Conservation (phyloP, 192 early-diverging fungal species). For the Dissophora globulifera region DNA sequence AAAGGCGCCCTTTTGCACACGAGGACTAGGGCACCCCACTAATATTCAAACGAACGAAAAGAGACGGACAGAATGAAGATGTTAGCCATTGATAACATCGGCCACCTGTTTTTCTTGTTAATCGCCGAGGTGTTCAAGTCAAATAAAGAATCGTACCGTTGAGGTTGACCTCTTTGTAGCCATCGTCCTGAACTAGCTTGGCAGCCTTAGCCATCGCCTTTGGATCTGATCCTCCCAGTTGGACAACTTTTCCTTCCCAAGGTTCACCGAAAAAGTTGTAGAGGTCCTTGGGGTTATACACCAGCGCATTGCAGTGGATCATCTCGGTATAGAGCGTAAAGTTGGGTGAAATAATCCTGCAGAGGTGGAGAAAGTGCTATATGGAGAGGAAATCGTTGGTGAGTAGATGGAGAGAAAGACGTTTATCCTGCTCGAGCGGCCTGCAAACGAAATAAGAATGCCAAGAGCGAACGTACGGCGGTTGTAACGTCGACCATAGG, state of each 20-base stretch:
- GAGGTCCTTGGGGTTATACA: slow-evolving; percentile 53
- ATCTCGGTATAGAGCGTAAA: slow-evolving; percentile 79
- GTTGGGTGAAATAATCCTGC: slow-evolving; percentile 73
- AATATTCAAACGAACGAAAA: background rate
- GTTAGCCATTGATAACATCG: too few relatives aligned
- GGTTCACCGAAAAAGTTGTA: slow-evolving; percentile 61
- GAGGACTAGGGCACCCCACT: slow-evolving; percentile 76
- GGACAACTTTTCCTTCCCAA: slow-evolving; percentile 62
- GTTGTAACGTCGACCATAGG: slow-evolving; percentile 85
- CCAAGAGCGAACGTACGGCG: slow-evolving; percentile 49
- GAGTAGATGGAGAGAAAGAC: background rate
- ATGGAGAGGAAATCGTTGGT: background rate
- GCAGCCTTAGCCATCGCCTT: slow-evolving; percentile 61
- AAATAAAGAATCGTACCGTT: slow-evolving; percentile 53
- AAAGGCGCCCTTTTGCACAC: slow-evolving; percentile 73
- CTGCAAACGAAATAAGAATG: slow-evolving; percentile 1
- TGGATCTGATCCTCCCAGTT: slow-evolving; percentile 64
- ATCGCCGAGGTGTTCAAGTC: too few relatives aligned
- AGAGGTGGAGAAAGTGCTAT: slow-evolving; percentile 70
- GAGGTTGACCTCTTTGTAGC: slow-evolving; percentile 72
- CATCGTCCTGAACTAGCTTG: slow-evolving; percentile 61
- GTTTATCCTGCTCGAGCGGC: background rate
- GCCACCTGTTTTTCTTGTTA: too few relatives aligned
- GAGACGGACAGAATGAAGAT: background rate
- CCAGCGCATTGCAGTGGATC: slow-evolving; percentile 70